Conservation (phyloP, 805 yeast genomes). For the Ogataea glucozyma region DNA sequence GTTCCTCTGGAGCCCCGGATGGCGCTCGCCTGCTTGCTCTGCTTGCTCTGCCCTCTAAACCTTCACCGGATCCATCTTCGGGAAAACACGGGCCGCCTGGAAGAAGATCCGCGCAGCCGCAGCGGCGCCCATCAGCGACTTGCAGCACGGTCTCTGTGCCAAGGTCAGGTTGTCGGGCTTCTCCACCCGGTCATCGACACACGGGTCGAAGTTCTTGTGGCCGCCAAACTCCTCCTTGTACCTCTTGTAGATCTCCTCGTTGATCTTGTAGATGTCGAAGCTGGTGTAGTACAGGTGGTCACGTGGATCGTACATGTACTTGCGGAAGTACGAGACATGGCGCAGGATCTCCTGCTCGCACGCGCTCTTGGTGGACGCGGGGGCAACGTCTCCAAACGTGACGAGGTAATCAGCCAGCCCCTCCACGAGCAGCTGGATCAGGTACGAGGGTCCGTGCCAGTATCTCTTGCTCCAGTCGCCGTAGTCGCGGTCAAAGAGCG, state of each 20-base stretch:
- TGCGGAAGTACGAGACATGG: constrained; percentile 57
- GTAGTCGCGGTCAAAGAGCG: constrained; percentile 65
- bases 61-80: constrained; percentile 33
- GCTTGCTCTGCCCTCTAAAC: constrained; percentile 9
- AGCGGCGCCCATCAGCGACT: constrained; percentile 58
- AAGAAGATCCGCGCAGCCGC: constrained; percentile 70
- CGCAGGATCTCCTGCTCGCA: constrained; percentile 47
- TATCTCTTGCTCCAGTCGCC: constrained; percentile 49
- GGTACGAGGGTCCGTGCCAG: constrained; percentile 69
- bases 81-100: constrained; percentile 61
- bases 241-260: constrained; percentile 47
- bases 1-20: too few relatives aligned
- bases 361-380: constrained; percentile 35
- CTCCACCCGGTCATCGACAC: constrained; percentile 51
- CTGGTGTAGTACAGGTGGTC: constrained; percentile 62
- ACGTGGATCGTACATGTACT: constrained; percentile 54
- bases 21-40: not conserved
- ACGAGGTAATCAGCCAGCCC: constrained; percentile 67
- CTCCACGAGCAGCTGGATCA: constrained; percentile 63
- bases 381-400: constrained; percentile 44
- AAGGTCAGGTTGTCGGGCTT: constrained; percentile 35
- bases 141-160: constrained; percentile 35
- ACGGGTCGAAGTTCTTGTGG: constrained; percentile 50
- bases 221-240: constrained; percentile 58
- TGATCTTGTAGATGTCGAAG: constrained; percentile 58